Base-by-base conservation (phyloP, 129 eudicot species). In the Lonicera japonica region DNA sequence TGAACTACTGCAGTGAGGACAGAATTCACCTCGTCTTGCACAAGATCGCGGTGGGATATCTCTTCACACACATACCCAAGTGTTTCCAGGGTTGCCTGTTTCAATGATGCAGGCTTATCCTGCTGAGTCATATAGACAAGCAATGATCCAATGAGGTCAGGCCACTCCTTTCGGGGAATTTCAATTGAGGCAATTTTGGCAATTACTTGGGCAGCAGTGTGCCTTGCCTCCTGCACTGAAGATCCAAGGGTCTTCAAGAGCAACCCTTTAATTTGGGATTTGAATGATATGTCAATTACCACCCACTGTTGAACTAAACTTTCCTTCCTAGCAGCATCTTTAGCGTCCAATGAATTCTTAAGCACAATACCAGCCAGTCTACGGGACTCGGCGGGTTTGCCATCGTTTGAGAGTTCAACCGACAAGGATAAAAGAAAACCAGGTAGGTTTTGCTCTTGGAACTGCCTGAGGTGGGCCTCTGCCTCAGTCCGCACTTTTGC, bases 51-150 rank as follows among this genome's bases (percentile, higher is more conserved):
- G 69, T 83, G 82, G 19, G 97, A 90, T 45, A 86, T 86, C 76
- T 90, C 97, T 67, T 90, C 97, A 71, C 97, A 90, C 5, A 90
- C 89, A 68, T 83, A 90, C 2, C 97, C 97, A 24, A 90, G 89
- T 20, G 97, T 75, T 60, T 90, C 97, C 56, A 90, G 56, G 20
- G 97, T 90, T 38, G 97, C 89, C 58, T 86, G 95, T 54, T 86
- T 90, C 55, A 90, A 69, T 15, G 78, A 72, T 18, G 85, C 78
- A 11, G 97, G 86, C 45, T 67, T 83, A 70, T 90, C 83, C 57
- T 74, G 87, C 60, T 79, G 87, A 57, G 89, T 80, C 97, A 90
- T 86, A 59, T 81, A 78, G 64, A 62, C 58, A 45, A 90, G 97
- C 71, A 90, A 70, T 23, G 76, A 63, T 34, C 81, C 78, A 63